Evolutionary conservation across 306 rosid genomes (phyloP).

Genomic region (Medicago arabica): DNA sequence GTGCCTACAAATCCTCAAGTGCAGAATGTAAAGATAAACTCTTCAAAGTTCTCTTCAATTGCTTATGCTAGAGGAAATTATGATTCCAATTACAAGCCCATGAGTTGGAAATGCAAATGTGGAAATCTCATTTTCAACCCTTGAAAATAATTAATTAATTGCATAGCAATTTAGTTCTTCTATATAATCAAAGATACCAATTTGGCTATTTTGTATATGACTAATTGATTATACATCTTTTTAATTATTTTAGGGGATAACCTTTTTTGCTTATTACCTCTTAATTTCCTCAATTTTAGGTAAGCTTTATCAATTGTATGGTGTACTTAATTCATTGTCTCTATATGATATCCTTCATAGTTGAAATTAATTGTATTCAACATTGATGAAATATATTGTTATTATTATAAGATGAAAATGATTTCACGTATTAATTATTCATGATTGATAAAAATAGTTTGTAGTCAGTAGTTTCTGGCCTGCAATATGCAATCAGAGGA

Average conservation of each 20-base stretch:
- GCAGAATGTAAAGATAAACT: constrained; percentile 44
- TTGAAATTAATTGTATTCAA: background rate
- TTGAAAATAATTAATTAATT: constrained; percentile 34
- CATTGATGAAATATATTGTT: background rate
- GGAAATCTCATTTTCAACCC: constrained; percentile 85
- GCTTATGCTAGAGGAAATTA: constrained; percentile 67
- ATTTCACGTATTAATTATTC: background rate
- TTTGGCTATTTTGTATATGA: constrained; percentile 49
- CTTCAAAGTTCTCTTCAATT: constrained; percentile 47
- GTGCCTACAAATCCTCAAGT: constrained; percentile 67
- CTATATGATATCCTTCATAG: background rate
- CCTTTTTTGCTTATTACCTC: background rate
- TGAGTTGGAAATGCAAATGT: constrained; percentile 99
- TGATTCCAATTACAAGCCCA: constrained; percentile 83
- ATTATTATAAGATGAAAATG: constrained; percentile 1
- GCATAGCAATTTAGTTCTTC: background rate
- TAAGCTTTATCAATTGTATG: constrained; percentile 14
- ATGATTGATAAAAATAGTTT: background rate
- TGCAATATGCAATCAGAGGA: constrained; percentile 19
- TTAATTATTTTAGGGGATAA: background rate
- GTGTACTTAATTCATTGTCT: background rate
- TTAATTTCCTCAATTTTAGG: background rate
- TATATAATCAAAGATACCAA: constrained; percentile 28
- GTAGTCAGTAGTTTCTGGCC: constrained; percentile 1
- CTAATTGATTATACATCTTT: constrained; percentile 27